Evolutionary conservation across 2,329 filamentous ascomycete species (phyloP), one percentile per base, ranked within the genome.

Genomic region (Ophiocordyceps camponoti-leonardi): DNA sequence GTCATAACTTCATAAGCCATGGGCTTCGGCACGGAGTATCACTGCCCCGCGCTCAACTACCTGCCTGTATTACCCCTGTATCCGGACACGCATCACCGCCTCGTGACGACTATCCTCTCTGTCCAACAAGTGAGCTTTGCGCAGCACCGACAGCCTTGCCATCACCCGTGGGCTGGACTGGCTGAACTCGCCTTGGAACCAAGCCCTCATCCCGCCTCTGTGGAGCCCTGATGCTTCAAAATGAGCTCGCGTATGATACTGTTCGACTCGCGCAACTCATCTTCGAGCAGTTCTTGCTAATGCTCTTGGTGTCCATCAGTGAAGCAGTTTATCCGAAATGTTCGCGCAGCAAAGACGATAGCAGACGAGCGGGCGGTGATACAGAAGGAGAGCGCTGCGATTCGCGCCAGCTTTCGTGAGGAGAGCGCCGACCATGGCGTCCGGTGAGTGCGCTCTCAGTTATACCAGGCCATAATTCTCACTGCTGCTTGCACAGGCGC

Each of bases 251-350:
- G 63, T 66, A 59, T 43, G 59, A 45, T 48, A 48, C 49, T 48
- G 42, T 46, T 46, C 19, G 28, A 10, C 26, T 41, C 26, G 33
- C 18, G n/a, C 10, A 11, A 19, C 35, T 7, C 35, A 2, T 18
- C 35, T 4, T 11, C 6, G 14, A n/a, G n/a, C 5, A 8, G 35
- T 19, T 19, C 6, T 39, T 20, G n/a, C 35, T 39, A 19, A 39
- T 18, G 35, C 35, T 19, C 10, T 18, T 39, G 35, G 18, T 39
- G n/a, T 18, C 35, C 2, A 8, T 18, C 11, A 96, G 92, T 98
- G 64, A 98, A 98, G 71, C 92, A 96, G 69, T 98, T 98, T 69
- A 98, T 98, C 67, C 88, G 92, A 62, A 96, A 95, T 68, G 92
- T 98, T 61, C 86, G 92, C 63, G 90, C 92, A 50, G 87, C 92